Conservation (phyloP, 352 stramenopile genomes). For the Phytophthora megakarya region DNA sequence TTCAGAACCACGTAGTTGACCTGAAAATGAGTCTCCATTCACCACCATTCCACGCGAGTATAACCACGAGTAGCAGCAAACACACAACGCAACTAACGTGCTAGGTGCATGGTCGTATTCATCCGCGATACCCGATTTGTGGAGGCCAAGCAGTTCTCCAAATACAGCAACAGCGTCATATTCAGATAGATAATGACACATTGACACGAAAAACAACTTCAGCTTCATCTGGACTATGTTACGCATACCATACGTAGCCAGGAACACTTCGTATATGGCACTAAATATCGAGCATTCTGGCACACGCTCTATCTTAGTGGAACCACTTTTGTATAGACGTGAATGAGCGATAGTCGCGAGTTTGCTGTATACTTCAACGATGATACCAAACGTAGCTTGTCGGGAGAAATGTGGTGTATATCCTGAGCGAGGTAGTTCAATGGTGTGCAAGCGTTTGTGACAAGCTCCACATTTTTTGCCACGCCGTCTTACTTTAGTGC, state of each 20-base stretch:
- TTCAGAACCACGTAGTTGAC: conserved; percentile 6
- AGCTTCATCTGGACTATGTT: conserved; percentile 61
- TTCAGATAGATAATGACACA: conserved; percentile 54
- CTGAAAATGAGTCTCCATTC: conserved; percentile 39
- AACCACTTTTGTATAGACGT: conserved; percentile 52
- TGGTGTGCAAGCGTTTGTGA: conserved; percentile 36
- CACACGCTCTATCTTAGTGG: neutral
- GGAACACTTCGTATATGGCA: conserved; percentile 51
- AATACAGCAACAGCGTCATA: conserved; percentile 72
- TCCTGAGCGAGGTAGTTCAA: conserved; percentile 31
- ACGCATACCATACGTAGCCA: conserved; percentile 55
- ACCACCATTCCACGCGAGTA: conserved; percentile 69
- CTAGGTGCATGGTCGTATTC: conserved; percentile 42
- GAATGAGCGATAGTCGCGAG: conserved; percentile 44
- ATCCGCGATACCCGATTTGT: conserved; percentile 33
- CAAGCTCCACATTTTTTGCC: conserved; percentile 29
- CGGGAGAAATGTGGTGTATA: conserved; percentile 65
- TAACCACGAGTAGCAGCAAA: conserved; percentile 61
- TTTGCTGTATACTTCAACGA: conserved; percentile 58
- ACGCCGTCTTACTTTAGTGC: neutral
- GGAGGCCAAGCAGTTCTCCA: conserved; percentile 64
- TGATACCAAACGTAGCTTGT: conserved; percentile 53
- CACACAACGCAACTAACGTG: conserved; percentile 61
- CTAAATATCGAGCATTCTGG: conserved; percentile 47
- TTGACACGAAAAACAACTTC: conserved; percentile 66